phyloP scores from a whole-genome alignment of 768 basidiomycete genomes.

The Termitomyces eurrhizus region DNA sequence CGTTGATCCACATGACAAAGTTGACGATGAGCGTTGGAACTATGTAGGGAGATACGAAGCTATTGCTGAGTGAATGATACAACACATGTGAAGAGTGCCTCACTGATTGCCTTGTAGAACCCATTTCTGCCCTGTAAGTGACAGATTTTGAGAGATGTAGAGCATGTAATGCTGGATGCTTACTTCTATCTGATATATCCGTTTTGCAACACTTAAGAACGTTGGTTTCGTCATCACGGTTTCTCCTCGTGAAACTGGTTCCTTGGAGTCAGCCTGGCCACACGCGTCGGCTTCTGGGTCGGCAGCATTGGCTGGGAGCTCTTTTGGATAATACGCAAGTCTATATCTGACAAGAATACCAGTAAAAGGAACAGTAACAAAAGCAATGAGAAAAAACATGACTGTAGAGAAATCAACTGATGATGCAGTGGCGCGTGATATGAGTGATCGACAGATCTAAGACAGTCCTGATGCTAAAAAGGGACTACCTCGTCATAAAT shows the following conservation, averaged over 20 bases:
- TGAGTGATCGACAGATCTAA: conserved; percentile 5
- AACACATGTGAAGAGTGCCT: neutral
- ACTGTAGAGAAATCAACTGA: neutral
- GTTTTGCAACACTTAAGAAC: conserved; percentile 8
- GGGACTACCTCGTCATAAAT: conserved; percentile 3
- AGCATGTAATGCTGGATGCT: neutral
- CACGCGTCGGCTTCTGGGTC: conserved; percentile 4
- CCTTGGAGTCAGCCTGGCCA: neutral
- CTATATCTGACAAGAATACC: conserved; percentile 20
- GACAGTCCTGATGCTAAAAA: neutral
- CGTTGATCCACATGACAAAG: conserved; percentile 5
- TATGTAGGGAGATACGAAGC: neutral
- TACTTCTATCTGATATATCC: conserved; percentile 15
- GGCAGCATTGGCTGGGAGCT: neutral
- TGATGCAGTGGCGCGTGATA: neutral
- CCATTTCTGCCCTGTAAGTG: conserved; percentile 13
- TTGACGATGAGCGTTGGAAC: conserved; percentile 13
- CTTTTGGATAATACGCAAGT: conserved; percentile 16
- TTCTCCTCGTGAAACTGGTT: neutral
- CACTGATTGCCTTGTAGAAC: conserved; percentile 16
- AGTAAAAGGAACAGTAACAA: conserved; percentile 17
- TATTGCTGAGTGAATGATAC: neutral
- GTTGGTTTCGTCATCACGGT: conserved; percentile 4
- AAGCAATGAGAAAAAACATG: conserved; percentile 2
- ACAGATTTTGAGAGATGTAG: neutral